Base-by-base conservation (phyloP, 2,329 filamentous ascomycete species). In the Xylariaceae sp. region DNA sequence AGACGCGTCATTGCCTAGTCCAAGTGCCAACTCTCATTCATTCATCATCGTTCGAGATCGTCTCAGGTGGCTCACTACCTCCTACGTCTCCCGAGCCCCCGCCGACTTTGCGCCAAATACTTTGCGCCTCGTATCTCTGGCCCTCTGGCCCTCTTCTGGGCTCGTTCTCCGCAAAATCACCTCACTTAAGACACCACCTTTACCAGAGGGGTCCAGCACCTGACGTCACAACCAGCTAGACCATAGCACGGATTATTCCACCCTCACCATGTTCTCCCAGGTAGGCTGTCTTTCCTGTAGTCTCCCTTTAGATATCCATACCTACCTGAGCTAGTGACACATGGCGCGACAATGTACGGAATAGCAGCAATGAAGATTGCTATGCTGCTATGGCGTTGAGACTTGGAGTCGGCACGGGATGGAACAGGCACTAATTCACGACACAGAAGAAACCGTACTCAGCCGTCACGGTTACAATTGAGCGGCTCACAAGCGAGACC, bases 391-490 rank as follows among this genome's bases (percentile, higher is more conserved):
- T 30, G 9, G 9, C n/a, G 9, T 50, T 8, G 18, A 15, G 49
- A 4, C 4, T 35, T 51, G 30, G 13, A 35, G 13, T 10, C 8
- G 5, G 4, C 23, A 30, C 23, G 23, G 23, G 23, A 37, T 39
- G 13, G n/a, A 23, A 44, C 15, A 2, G 44, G 45, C 54, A 51
- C 53, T 62, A 15, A 63, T 49, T 35, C 23, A n/a, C 47, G 11
- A 13, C 45, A 61, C 68, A 87, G 79, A 87, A 92, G 78, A 94
- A 94, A 74, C 92, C 93, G 2, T 97, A 92, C 74, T 91, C 94
- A 71, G 92, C 94, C 48, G 88, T 99, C 64, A 96, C 93, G 42
- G 93, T 96, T 57, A 90, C 90, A 64, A 85, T 99, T 68, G 94
- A 97, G 75, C 88, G 88, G 61, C 83, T 97, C 67, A 97, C 93